phyloP scores from a whole-genome alignment of 2,329 filamentous ascomycete genomes.

The Colletotrichum gloeosporioides region DNA sequence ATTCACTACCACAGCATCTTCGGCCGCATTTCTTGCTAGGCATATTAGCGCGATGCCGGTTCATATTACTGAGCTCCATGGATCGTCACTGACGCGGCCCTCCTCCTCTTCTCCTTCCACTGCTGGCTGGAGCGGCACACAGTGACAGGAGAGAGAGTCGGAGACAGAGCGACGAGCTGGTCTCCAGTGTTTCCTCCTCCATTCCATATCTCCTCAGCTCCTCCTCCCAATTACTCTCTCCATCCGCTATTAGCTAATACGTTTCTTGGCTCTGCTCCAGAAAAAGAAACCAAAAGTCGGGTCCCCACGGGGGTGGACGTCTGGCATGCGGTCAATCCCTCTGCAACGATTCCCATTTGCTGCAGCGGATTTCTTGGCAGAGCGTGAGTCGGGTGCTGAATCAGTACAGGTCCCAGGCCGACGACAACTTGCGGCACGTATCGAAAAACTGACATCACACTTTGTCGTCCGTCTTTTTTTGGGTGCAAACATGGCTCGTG shows the following conservation, averaged over 20 bases:
- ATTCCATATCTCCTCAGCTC: not conserved
- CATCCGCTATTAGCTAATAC: not conserved
- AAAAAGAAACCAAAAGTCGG: not conserved
- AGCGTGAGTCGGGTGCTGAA: not conserved
- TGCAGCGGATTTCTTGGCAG: slow-evolving; percentile 1
- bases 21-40: not conserved
- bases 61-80: not conserved
- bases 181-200: not conserved
- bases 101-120: not conserved
- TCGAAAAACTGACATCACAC: not conserved
- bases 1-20: not conserved
- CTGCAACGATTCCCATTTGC: not conserved
- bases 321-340: not conserved
- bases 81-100: slow-evolving; percentile 5
- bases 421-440: slow-evolving; percentile 8
- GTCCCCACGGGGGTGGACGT: slow-evolving; percentile 7
- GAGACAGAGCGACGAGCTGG: not conserved
- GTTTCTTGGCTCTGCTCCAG: not conserved
- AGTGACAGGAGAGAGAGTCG: not conserved
- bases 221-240: not conserved
- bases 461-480: not conserved
- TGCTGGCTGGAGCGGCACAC: not conserved
- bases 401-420: slow-evolving; percentile 5
- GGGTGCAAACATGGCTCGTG: not conserved
- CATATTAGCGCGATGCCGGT: not conserved